These are phyloP conservation scores for Crataegus laevigata DNA, from an alignment of 306 rosid genomes.

Conservation along the genomic window DNA sequence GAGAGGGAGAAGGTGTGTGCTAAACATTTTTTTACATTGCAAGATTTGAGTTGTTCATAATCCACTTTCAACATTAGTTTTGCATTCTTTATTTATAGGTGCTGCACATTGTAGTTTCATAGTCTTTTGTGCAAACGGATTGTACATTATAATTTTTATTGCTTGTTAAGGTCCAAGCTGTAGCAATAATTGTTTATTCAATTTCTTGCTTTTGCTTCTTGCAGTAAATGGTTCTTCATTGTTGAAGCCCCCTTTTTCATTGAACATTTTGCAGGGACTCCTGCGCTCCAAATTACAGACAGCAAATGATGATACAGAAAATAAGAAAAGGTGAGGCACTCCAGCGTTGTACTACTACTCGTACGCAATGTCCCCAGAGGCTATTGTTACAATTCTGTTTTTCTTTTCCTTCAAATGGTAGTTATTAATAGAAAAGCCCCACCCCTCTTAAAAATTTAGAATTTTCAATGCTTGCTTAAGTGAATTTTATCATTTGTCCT, in stretches of 20 bases:
- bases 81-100: not conserved
- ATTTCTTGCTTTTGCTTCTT: not conserved
- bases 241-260: not conserved
- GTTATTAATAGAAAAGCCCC: no score
- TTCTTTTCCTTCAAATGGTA: not conserved
- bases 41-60: not conserved
- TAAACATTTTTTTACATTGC: not conserved
- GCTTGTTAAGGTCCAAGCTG: not conserved
- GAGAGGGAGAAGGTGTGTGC: conserved; percentile 54
- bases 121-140: not conserved
- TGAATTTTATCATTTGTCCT: no score
- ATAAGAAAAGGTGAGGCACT: conserved; percentile 55
- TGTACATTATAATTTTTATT: not conserved
- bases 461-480: not conserved
- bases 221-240: not conserved
- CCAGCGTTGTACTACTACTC: not conserved
- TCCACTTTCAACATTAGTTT: not conserved
- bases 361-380: not conserved
- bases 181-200: not conserved
- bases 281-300: conserved; percentile 75
- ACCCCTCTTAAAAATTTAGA: not conserved
- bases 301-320: conserved; percentile 72
- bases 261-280: conserved; percentile 52
- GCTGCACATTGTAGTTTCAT: not conserved
- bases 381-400: not conserved